Base-by-base conservation (phyloP, 2,329 filamentous ascomycete genomes). In the Colletotrichum lindemuthianum region DNA sequence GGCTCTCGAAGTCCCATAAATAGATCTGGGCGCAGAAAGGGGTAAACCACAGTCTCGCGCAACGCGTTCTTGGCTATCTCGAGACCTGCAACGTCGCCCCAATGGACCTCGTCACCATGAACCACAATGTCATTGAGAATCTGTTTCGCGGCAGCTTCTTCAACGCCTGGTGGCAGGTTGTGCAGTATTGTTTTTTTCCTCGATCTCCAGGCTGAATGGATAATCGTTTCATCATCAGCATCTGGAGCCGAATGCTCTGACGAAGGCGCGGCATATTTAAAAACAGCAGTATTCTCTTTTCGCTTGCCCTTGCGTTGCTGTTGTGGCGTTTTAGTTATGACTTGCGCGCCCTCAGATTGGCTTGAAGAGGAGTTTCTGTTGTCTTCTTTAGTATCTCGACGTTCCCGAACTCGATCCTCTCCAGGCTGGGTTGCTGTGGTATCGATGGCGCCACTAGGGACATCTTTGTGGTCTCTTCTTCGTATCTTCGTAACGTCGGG, bases 61-160 rank as follows among this genome's bases (percentile, higher is more conserved):
- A 99, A 80, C 0, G 96, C 94, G 59, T 89, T 92, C 74, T 99
- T 99, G 39, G 96, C 96, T 57, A 91, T 86, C 53, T 97, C 92
- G 4, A 99, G 81, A 1, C 96, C 96, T 1, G 96, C 94, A 60
- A 99, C 91, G 73, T 99, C 96, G 51, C 88, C 86, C 96, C 96
- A 99, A 71, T 92, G 92, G 2, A 99, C 96, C 73, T 97, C 92
- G 71, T 99, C 96, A 7, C 96, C 96, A 67, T 95, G 88, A 12
- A 98, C 90, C 3, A 99, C 91, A 65, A 99, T 96, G 69, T 99
- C 96, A 72, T 97, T 97, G 63, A 98, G 83, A 36, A 99, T 97
- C 67, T 97, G 93, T 72, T 92, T 92, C 0, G 95, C 96, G 4
- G 94, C 92, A 33, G 84, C 81, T 69, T 90, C 86, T 72, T 99